phyloP scores from a whole-genome alignment of 371 early-diverging fungal genomes.

The Lichtheimia hyalospora region DNA sequence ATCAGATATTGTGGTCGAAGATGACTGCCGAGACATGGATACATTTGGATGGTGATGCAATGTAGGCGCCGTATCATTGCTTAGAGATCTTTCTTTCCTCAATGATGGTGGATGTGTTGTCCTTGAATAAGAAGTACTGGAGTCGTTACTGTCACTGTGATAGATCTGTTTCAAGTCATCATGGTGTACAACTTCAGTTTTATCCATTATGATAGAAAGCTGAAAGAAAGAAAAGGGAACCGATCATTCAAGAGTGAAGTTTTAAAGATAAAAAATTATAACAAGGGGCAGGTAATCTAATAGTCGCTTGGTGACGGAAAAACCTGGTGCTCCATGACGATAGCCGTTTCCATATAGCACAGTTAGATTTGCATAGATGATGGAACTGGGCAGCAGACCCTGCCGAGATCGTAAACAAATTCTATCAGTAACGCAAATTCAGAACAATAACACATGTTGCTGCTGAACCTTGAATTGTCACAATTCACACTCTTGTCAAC shows the following conservation, averaged over 20 bases:
- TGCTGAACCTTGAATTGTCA: too few species aligned
- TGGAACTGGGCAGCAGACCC: constrained; percentile 4
- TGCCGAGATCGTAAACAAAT: not conserved
- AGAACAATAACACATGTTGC: not conserved
- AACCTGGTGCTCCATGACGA: constrained; percentile 11
- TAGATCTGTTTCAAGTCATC: too few species aligned
- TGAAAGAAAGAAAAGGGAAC: not conserved
- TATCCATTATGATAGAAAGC: too few species aligned
- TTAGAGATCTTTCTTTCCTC: not conserved
- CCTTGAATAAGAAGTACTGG: too few species aligned
- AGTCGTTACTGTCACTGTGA: too few species aligned
- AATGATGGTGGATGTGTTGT: not conserved
- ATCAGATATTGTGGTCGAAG: constrained; percentile 2
- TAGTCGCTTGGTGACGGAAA: constrained; percentile 5
- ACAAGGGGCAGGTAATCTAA: not conserved
- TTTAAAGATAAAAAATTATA: not conserved
- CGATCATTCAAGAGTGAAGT: not conserved
- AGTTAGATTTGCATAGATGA: constrained; percentile 7
- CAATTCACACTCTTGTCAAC: too few species aligned
- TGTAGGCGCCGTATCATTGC: too few species aligned
- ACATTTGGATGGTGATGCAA: too few species aligned
- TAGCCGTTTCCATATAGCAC: not conserved
- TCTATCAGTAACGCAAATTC: not conserved
- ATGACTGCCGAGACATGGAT: not conserved
- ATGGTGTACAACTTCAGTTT: too few species aligned